phyloP scores from a whole-genome alignment of 2,329 filamentous ascomycete species.

The Neofusicoccum cordaticola region DNA sequence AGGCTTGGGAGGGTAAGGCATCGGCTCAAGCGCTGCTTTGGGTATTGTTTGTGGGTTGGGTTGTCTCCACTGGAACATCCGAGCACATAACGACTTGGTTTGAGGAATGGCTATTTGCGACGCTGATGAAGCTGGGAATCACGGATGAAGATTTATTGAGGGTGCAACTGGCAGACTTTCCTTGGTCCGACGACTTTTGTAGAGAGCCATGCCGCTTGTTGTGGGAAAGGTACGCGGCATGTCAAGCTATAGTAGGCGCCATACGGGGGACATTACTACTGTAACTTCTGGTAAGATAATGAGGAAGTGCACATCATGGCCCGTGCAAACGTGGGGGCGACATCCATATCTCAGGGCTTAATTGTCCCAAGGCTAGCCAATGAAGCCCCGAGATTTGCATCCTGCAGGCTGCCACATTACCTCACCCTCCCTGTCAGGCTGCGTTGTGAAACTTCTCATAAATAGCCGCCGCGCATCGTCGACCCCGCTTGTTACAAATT shows the following conservation, averaged over 20 bases:
- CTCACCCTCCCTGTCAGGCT: too few species aligned
- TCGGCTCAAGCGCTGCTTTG: background rate
- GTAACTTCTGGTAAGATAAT: too few species aligned
- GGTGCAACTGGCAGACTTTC: background rate
- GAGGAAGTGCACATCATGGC: too few species aligned
- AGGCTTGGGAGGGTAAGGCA: background rate
- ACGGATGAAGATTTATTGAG: background rate
- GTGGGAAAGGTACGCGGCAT: background rate
- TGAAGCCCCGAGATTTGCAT: too few species aligned
- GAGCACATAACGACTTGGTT: background rate
- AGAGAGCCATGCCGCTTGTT: background rate
- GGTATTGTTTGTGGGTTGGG: background rate
- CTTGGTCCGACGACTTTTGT: background rate
- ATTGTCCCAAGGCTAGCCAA: too few species aligned
- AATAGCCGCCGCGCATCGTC: too few species aligned
- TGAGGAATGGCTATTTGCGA: background rate
- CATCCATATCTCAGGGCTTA: too few species aligned
- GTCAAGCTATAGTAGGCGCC: background rate
- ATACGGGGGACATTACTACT: too few species aligned
- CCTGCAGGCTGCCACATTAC: too few species aligned
- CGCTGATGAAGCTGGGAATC: background rate
- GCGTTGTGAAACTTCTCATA: too few species aligned
- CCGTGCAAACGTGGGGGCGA: too few species aligned
- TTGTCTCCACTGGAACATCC: background rate
- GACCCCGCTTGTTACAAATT: too few species aligned